Percentiles rank a stretch among this genome's conserved stretches.
These are phyloP conservation scores for Aegilops tauschii DNA, from an alignment of 176 grass and related monocot species.

Conservation along the genomic window DNA sequence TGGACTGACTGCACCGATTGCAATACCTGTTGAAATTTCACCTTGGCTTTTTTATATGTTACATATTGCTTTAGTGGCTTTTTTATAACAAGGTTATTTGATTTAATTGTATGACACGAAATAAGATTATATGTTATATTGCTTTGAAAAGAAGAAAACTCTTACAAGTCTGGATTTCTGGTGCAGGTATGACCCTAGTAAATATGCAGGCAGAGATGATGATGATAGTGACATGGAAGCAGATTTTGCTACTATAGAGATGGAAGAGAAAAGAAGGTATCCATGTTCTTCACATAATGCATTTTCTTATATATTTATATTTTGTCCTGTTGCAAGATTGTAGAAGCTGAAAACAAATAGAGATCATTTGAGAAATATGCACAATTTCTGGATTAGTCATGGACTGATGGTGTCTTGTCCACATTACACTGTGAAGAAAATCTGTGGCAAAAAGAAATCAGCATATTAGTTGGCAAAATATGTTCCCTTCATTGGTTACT, in stretches of 20 bases:
- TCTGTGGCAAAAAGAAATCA: background rate
- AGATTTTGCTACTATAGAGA: constrained; percentile 88
- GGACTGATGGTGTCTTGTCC: background rate
- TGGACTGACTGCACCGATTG: background rate
- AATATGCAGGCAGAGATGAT: constrained; percentile 68
- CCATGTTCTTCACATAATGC: background rate
- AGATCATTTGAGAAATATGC: background rate
- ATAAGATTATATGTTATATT: background rate
- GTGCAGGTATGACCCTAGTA: constrained; percentile 89
- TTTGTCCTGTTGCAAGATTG: background rate
- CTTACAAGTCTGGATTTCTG: constrained; percentile 13
- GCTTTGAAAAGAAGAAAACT: background rate
- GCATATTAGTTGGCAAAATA: background rate
- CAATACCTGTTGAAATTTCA: background rate
- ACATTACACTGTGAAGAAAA: background rate
- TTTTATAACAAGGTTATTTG: background rate
- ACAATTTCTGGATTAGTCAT: background rate
- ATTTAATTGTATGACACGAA: background rate
- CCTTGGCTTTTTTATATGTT: background rate
- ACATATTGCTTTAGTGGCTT: background rate
- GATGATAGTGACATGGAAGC: constrained; percentile 99
- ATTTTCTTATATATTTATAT: background rate
- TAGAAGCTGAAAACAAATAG: background rate
- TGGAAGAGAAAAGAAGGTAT: constrained; percentile 88
- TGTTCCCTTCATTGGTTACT: background rate